Conservation (phyloP, 345 rosid species). For the Corchorus capsularis region DNA sequence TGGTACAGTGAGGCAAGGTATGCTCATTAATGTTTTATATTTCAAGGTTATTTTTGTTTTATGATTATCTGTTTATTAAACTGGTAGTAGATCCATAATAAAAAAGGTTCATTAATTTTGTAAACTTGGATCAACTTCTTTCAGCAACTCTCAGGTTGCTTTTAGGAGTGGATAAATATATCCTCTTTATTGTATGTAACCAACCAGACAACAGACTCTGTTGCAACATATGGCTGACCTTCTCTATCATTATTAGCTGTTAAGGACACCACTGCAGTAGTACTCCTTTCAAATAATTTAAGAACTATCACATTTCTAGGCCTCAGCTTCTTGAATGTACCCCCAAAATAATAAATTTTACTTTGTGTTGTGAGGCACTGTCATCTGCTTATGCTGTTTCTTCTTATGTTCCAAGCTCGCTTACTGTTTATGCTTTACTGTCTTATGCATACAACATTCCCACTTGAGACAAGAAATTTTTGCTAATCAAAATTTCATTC, state of each 20-base stretch:
- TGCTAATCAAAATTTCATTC: background rate
- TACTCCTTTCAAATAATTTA: background rate
- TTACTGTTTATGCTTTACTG: background rate
- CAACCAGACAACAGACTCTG: background rate
- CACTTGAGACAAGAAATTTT: background rate
- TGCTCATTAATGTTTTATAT: conserved; percentile 22
- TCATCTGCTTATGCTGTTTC: background rate
- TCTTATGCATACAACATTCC: background rate
- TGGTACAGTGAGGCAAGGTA: conserved; percentile 78
- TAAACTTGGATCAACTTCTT: background rate
- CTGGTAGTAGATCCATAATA: conserved; percentile 3
- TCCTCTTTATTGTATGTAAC: background rate
- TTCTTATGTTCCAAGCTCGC: conserved; percentile 8
- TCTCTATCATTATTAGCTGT: background rate
- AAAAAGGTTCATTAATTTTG: background rate
- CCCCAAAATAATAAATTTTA: background rate
- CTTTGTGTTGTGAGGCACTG: background rate
- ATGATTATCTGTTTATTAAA: background rate
- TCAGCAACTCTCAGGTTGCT: background rate
- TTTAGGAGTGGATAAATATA: background rate
- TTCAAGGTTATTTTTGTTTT: conserved; percentile 1
- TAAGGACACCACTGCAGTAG: background rate
- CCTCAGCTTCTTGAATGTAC: background rate
- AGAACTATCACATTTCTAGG: background rate
- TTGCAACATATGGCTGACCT: background rate